Percentiles rank a stretch among this genome's conserved stretches.
These are phyloP conservation scores for Cutaneotrichosporon curvatum DNA, from an alignment of 1,284 basidiomycete species.

Conservation along the genomic window DNA sequence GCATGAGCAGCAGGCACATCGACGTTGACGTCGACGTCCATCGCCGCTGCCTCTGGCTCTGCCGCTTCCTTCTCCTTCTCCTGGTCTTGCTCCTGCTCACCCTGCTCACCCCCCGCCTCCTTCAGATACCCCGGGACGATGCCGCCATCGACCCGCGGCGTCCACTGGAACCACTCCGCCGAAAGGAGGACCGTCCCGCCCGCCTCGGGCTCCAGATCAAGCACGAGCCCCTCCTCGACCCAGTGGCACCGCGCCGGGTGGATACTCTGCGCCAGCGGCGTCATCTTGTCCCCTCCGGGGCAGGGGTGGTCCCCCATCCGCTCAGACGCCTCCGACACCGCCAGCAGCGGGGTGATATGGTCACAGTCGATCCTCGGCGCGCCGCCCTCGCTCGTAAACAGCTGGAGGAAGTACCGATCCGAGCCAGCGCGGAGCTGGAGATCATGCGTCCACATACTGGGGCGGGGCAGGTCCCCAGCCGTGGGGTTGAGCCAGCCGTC, in stretches of 20 bases:
- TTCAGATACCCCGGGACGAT: neutral
- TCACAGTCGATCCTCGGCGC: neutral
- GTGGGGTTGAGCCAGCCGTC: conserved; percentile 11
- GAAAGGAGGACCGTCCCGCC: conserved; percentile 3
- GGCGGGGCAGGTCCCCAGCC: neutral
- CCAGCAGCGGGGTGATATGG: neutral
- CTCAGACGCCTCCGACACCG: neutral
- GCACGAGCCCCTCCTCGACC: conserved; percentile 8
- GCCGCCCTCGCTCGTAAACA: conserved; percentile 3
- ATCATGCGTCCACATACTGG: conserved; percentile 15
- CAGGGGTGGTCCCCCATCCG: neutral
- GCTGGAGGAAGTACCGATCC: conserved; percentile 8
- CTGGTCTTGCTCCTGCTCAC: neutral
- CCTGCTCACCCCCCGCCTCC: neutral
- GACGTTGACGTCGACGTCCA: conserved; percentile 22
- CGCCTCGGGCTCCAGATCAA: conserved; percentile 5
- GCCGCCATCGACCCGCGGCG: neutral
- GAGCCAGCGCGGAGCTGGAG: conserved; percentile 7
- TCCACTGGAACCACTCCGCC: conserved; percentile 8
- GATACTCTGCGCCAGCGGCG: neutral
- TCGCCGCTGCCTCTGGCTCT: conserved; percentile 1
- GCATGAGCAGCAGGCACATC: too few species aligned
- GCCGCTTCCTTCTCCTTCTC: neutral
- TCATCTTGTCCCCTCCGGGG: neutral
- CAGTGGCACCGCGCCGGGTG: conserved; percentile 6